These are phyloP conservation scores for Durotheca rogersii DNA, from an alignment of 495 filamentous ascomycete genomes.

Conservation along the genomic window DNA sequence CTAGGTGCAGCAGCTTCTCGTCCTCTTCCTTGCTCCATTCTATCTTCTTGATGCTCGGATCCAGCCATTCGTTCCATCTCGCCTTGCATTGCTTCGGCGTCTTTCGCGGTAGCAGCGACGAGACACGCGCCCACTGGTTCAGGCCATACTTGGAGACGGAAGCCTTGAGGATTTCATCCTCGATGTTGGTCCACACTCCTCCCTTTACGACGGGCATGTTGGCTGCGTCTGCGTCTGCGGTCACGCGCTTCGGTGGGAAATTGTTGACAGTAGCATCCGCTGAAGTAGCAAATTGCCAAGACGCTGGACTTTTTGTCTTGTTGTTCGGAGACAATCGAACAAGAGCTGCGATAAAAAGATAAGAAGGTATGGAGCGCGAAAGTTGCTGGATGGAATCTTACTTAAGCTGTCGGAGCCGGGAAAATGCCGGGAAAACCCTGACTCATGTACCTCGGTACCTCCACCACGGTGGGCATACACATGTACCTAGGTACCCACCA, in stretches of 20 bases:
- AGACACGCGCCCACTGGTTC: constrained; percentile 98
- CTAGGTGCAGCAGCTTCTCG: constrained; percentile 92
- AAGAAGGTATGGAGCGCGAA: neutral
- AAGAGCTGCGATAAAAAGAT: constrained; percentile 4
- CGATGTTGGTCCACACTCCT: constrained; percentile 81
- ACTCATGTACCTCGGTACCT: too few species aligned
- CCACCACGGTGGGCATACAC: too few species aligned
- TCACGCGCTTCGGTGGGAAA: neutral
- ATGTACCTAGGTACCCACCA: neutral
- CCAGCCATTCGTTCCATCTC: constrained; percentile 96
- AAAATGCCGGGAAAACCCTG: too few species aligned
- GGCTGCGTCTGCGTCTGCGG: constrained; percentile 18
- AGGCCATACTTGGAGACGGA: constrained; percentile 95
- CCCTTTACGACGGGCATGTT: constrained; percentile 97
- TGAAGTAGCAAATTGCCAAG: constrained; percentile 1
- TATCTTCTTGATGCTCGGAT: constrained; percentile 94
- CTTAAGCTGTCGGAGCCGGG: too few species aligned
- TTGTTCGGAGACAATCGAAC: constrained; percentile 11
- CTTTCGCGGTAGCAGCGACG: constrained; percentile 93
- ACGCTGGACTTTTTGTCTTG: constrained; percentile 2
- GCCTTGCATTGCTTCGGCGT: constrained; percentile 99
- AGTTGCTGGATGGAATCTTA: neutral
- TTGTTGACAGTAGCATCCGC: neutral
- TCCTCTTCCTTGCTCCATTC: constrained; percentile 99
- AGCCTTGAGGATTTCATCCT: constrained; percentile 96